These are phyloP conservation scores for Blastobotrys persicus DNA, from an alignment of 1,139 yeast species.

Conservation along the genomic window DNA sequence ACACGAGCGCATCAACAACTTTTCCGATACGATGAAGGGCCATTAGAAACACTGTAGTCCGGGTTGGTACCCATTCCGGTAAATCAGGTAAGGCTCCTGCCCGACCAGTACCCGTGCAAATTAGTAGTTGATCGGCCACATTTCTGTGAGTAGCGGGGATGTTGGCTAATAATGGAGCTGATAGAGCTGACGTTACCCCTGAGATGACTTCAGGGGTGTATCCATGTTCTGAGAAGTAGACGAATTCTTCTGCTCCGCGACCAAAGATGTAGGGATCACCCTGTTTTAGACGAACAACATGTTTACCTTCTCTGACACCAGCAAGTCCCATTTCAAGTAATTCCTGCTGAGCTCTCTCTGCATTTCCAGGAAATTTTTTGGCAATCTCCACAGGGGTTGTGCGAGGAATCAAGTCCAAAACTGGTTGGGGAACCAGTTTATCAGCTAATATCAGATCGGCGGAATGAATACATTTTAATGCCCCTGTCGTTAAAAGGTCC, in stretches of 20 bases:
- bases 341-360: conserved; percentile 90
- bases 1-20: conserved; percentile 56
- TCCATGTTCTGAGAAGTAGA: conserved; percentile 66
- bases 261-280: conserved; percentile 98
- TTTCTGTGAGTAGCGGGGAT: conserved; percentile 93
- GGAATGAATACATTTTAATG: conserved; percentile 69
- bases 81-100: conserved; percentile 76
- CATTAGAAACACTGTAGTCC: conserved; percentile 91
- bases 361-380: conserved; percentile 93
- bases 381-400: conserved; percentile 80
- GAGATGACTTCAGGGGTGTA: conserved; percentile 73
- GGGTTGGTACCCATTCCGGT: conserved; percentile 66
- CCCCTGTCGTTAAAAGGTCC: conserved; percentile 79
- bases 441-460: conserved; percentile 90
- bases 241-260: conserved; percentile 90
- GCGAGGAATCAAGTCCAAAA: conserved; percentile 73
- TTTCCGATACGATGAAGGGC: conserved; percentile 79
- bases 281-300: conserved; percentile 87
- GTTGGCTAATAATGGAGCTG: conserved; percentile 81
- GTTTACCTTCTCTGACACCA: conserved; percentile 61
- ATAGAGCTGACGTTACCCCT: conserved; percentile 87
- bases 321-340: conserved; percentile 66
- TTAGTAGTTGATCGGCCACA: conserved; percentile 86
- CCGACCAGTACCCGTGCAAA: conserved; percentile 94
- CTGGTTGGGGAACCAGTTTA: conserved; percentile 87